Evolutionary conservation across 2,329 filamentous ascomycete species (phyloP), one percentile per base, ranked within the genome.

Genomic region (Graphium sp.): DNA sequence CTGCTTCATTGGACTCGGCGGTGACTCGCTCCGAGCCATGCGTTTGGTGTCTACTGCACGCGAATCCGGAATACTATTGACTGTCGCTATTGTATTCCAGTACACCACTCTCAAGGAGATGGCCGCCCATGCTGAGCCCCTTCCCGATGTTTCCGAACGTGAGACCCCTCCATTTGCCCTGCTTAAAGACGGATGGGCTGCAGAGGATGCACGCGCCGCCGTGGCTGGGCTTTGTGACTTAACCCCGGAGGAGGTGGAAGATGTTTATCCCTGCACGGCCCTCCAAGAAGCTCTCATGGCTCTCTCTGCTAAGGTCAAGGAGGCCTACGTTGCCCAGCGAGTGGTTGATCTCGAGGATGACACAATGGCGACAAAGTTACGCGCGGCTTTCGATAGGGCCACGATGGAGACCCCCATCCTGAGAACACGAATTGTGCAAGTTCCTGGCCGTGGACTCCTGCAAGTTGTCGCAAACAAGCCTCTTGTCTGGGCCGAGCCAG

Each of bases 241-340:
- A 7, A 41, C 45, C 2, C 32, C 42, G 6, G 35, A 41, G 2
- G 27, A 29, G 13, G 43, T 66, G 5, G 57, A 65, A 27, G 63
- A 71, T 33, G 42, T 64, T 0, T 70, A 66, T 30, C 63, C 64
- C 2, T 66, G 61, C 43, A 63, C 62, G 0, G 56, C 62, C 1
- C 46, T 66, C 2, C 65, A 71, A 34, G 62, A 66, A 39, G 61
- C 57, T 2, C 50, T 70, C 2, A 58, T 70, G 48, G 60, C 62
- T 1, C 41, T 69, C 5, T 62, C 63, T 3, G 51, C 55, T 32
- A 63, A 62, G 39, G 49, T 58, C 15, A 50, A 52, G 19, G 62
- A 62, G 23, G 56, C 60, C 0, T 71, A 69, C 22, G 53, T 70
- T 3, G 60, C 60, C 2, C 60, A 61, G 35, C 49, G 58, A 22